Evolutionary conservation across 2,329 filamentous ascomycete species (phyloP).

Genomic region (Trichoderma arundinaceum): DNA sequence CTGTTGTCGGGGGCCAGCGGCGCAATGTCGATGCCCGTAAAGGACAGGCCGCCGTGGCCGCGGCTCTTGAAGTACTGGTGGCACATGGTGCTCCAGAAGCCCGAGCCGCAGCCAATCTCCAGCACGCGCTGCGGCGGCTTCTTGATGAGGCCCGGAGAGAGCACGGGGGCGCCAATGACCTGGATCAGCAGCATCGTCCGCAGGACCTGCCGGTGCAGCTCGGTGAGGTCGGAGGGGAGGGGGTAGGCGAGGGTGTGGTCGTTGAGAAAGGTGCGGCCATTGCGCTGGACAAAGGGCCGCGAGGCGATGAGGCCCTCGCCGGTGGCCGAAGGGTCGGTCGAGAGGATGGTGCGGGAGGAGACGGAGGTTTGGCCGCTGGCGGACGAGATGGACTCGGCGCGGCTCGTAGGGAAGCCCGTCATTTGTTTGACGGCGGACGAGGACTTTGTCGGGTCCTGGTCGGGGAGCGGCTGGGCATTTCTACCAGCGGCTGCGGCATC

Average conservation of each 20-base stretch:
- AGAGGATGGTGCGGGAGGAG: slow-evolving; percentile 54
- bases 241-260: slow-evolving; percentile 77
- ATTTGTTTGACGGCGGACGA: slow-evolving; percentile 42
- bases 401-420: slow-evolving; percentile 45
- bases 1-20: slow-evolving; percentile 62
- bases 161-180: slow-evolving; percentile 80
- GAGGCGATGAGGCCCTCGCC: slow-evolving; percentile 47
- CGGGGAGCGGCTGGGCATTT: slow-evolving; percentile 48
- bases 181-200: slow-evolving; percentile 81
- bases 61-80: slow-evolving; percentile 76
- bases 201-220: slow-evolving; percentile 86
- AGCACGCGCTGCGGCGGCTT: slow-evolving; percentile 78
- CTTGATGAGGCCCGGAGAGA: slow-evolving; percentile 68
- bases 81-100: slow-evolving; percentile 88
- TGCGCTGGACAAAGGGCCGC: slow-evolving; percentile 70
- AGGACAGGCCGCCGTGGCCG: slow-evolving; percentile 73
- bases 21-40: slow-evolving; percentile 82
- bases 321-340: slow-evolving; percentile 54
- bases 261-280: slow-evolving; percentile 83
- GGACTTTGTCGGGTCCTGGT: slow-evolving; percentile 41
- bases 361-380: slow-evolving; percentile 51
- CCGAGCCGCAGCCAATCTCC: slow-evolving; percentile 86
- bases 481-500: slow-evolving; percentile 38
- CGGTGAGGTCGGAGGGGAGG: slow-evolving; percentile 84
- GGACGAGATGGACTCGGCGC: slow-evolving; percentile 55